Evolutionary conservation across 2,329 filamentous ascomycete species (phyloP).

Genomic region (Fusarium circinatum): DNA sequence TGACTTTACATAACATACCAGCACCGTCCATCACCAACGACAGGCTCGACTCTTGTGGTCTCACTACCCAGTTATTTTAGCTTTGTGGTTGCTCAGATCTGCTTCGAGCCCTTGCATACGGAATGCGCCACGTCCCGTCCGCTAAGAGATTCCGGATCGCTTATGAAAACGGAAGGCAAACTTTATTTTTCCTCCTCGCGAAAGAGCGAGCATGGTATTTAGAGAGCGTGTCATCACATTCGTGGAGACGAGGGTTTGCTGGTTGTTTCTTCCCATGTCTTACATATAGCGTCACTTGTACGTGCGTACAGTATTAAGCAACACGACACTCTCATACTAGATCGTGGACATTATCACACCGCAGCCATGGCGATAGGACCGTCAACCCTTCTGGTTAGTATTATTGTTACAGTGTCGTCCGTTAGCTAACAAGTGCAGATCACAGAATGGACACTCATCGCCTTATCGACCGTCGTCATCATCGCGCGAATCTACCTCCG

Average conservation of each 20-base stretch:
- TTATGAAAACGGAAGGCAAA: neutral
- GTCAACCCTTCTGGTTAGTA: slow-evolving; percentile 11
- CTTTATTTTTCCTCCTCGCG: too few species aligned
- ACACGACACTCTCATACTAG: neutral
- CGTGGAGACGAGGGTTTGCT: neutral
- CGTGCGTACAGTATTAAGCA: neutral
- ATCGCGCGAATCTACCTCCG: slow-evolving; percentile 29
- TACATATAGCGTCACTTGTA: neutral
- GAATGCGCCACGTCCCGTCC: neutral
- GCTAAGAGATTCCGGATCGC: neutral
- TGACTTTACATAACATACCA: neutral
- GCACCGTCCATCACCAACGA: neutral
- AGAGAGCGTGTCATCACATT: neutral
- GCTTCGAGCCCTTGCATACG: neutral
- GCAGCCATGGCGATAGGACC: slow-evolving; percentile 1
- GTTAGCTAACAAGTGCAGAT: neutral
- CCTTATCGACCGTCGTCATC: slow-evolving; percentile 13
- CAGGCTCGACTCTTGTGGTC: neutral
- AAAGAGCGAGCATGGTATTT: neutral
- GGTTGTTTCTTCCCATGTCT: neutral
- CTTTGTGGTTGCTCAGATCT: neutral
- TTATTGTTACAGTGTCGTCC: rapidly evolving
- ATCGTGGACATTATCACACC: neutral
- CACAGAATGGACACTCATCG: slow-evolving; percentile 23
- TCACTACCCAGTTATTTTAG: neutral